Evolutionary conservation across 1,284 basidiomycete species (phyloP).

Genomic region (Pulveroboletus ridleyi): DNA sequence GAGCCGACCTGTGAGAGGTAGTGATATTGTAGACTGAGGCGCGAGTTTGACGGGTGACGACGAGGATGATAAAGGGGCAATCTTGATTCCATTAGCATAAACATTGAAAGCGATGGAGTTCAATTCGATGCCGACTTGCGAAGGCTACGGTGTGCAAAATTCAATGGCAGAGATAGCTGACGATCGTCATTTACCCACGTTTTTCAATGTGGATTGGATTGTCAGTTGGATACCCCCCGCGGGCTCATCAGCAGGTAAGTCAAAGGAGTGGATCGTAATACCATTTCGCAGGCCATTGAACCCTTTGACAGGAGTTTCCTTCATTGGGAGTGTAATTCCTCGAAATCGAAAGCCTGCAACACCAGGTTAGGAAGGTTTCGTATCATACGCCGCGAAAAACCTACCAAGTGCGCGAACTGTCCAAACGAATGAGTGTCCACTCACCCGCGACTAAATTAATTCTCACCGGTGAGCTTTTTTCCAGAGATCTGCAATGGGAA

Average conservation of each 20-base stretch:
- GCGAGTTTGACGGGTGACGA: slow-evolving; percentile 60
- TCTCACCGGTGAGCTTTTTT: slow-evolving; percentile 66
- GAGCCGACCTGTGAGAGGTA: slow-evolving; percentile 70
- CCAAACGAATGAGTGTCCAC: slow-evolving; percentile 16
- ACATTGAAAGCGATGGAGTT: slow-evolving; percentile 70
- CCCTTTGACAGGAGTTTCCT: slow-evolving; percentile 74
- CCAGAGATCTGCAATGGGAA: slow-evolving; percentile 81
- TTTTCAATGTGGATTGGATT: slow-evolving; percentile 65
- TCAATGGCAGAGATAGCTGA: slow-evolving; percentile 10
- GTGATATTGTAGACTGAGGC: slow-evolving; percentile 58
- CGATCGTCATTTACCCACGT: slow-evolving; percentile 47
- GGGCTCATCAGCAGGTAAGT: slow-evolving; percentile 77
- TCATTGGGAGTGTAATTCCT: slow-evolving; percentile 59
- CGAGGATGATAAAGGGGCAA: slow-evolving; percentile 58
- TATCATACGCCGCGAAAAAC: slow-evolving; percentile 19
- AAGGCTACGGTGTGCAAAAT: slow-evolving; percentile 51
- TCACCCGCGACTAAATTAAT: not conserved
- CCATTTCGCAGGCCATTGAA: slow-evolving; percentile 74
- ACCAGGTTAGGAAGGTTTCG: slow-evolving; percentile 5
- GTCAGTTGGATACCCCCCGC: slow-evolving; percentile 78
- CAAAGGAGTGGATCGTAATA: slow-evolving; percentile 74
- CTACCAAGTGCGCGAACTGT: slow-evolving; percentile 61
- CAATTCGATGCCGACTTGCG: slow-evolving; percentile 79
- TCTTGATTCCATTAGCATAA: slow-evolving; percentile 56
- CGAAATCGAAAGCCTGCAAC: slow-evolving; percentile 59